Evolutionary conservation across 2,329 filamentous ascomycete species (phyloP).

Genomic region (Colletotrichum sp.): DNA sequence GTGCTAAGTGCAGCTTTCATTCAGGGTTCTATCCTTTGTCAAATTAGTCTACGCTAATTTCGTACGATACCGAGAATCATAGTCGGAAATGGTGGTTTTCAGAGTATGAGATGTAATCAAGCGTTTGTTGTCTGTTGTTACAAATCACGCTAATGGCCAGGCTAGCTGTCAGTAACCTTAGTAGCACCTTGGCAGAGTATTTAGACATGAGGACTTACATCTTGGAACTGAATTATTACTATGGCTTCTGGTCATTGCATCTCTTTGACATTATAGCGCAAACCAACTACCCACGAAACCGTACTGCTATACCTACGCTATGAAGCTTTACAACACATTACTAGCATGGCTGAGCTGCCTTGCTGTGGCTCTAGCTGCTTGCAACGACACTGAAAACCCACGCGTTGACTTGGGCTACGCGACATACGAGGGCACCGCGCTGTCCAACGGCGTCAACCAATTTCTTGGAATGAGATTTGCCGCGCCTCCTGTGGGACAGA

Average conservation of each 20-base stretch:
- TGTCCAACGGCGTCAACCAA: neutral
- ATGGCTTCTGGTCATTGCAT: neutral
- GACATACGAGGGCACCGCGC: neutral
- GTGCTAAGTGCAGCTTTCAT: neutral
- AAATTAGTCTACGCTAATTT: neutral
- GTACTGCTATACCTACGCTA: neutral
- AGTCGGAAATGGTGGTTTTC: neutral
- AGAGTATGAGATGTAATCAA: neutral
- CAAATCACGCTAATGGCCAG: neutral
- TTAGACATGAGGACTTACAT: neutral
- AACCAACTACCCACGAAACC: rapidly evolving
- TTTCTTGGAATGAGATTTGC: neutral
- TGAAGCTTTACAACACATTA: neutral
- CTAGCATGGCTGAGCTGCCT: neutral
- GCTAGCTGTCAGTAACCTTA: neutral
- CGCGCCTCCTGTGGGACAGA: neutral
- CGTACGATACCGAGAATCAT: neutral
- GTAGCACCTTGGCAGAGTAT: neutral
- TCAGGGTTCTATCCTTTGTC: neutral
- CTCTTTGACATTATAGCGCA: neutral
- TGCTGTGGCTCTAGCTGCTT: neutral
- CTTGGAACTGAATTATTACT: neutral
- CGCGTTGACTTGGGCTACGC: neutral
- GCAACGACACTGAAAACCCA: neutral
- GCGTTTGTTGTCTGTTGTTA: neutral